phyloP scores from a whole-genome alignment of 163 green algal species.

The Scenedesmus sp. region DNA sequence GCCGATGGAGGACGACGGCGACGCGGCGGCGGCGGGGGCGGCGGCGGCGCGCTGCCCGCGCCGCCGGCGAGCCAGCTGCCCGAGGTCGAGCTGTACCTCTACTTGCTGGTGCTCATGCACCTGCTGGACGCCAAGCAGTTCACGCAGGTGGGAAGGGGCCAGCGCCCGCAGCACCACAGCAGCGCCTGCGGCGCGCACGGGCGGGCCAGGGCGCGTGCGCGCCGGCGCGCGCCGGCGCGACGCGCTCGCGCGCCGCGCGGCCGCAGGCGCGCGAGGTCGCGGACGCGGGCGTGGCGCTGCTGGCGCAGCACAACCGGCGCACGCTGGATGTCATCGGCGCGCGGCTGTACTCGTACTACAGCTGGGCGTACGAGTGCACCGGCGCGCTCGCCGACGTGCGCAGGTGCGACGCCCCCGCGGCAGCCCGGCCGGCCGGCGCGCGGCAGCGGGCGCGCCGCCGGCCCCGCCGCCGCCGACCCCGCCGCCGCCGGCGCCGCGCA shows the following conservation, averaged over 20 bases:
- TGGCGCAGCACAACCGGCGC: conserved; percentile 85
- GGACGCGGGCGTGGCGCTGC: conserved; percentile 60
- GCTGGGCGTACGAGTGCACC: conserved; percentile 78
- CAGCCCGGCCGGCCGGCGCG: too few species aligned
- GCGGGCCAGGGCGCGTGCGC: conserved; percentile 14
- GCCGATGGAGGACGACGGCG: conserved; percentile 23
- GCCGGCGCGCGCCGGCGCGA: neutral
- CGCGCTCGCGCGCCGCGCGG: too few species aligned
- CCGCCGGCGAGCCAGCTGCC: conserved; percentile 57
- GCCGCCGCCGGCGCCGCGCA: neutral
- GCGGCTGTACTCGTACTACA: conserved; percentile 93
- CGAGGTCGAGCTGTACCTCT: conserved; percentile 88
- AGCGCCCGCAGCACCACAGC: too few species aligned
- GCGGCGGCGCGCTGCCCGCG: conserved; percentile 19
- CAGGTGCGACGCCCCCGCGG: conserved; percentile 53
- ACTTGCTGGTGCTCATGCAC: conserved; percentile 84
- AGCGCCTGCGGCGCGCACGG: too few species aligned
- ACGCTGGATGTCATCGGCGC: conserved; percentile 93
- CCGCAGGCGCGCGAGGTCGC: conserved; percentile 70
- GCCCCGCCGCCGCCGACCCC: neutral
- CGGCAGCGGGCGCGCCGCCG: too few species aligned
- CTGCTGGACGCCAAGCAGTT: conserved; percentile 80
- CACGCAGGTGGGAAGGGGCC: conserved; percentile 57
- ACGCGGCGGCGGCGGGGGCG: neutral
- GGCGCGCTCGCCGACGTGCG: conserved; percentile 77